Evolutionary conservation across 2,329 filamentous ascomycete genomes (phyloP).

Genomic region (Amesomyces nigricolor): DNA sequence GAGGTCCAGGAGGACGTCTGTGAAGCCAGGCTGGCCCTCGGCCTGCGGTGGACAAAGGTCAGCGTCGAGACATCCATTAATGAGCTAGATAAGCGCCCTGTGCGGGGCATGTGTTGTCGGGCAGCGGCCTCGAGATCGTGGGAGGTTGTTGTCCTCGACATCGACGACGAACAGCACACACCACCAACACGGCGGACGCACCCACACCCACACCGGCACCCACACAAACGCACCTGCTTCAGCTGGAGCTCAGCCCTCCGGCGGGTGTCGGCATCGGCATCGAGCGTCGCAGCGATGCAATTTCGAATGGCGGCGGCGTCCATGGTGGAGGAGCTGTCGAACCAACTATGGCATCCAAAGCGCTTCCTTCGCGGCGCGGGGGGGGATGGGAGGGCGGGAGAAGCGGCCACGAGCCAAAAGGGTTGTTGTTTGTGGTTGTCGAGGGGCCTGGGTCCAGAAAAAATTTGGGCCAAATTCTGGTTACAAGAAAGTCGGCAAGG

Average conservation of each 20-base stretch:
- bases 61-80: constrained; percentile 21
- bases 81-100: background rate
- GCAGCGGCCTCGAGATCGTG: background rate
- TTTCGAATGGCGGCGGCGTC: constrained; percentile 68
- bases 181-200: background rate
- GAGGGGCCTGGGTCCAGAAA: constrained; percentile 26
- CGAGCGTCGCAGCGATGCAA: constrained; percentile 71
- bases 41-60: constrained; percentile 51
- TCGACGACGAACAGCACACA: background rate
- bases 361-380: constrained; percentile 16
- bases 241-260: constrained; percentile 74
- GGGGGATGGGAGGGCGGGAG: constrained; percentile 10
- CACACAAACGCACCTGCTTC: constrained; percentile 59
- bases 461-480: constrained; percentile 29
- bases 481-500: constrained; percentile 18
- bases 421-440: constrained; percentile 21
- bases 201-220: background rate
- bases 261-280: constrained; percentile 67
- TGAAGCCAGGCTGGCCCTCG: constrained; percentile 84
- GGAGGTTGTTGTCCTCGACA: constrained; percentile 4
- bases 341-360: constrained; percentile 25
- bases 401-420: constrained; percentile 18
- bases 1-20: constrained; percentile 84
- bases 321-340: constrained; percentile 46
- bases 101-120: constrained; percentile 5